Evolutionary conservation across 1,284 basidiomycete species (phyloP).

Genomic region (Trichosporon coremiiforme): DNA sequence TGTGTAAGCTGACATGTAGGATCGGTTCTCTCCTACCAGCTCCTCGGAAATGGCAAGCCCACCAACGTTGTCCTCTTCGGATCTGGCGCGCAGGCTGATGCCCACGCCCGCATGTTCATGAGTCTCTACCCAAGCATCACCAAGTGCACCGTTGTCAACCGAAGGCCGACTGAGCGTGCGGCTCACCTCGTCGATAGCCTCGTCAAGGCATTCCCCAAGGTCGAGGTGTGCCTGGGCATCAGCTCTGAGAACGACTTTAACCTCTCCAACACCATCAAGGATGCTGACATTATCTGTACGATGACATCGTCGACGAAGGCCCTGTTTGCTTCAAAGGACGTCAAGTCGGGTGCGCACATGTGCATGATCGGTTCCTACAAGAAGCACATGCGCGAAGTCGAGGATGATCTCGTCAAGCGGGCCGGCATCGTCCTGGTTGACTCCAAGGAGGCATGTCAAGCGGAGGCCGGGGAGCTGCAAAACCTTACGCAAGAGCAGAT

Average conservation of each 20-base stretch:
- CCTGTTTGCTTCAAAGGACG: slow-evolving; percentile 64
- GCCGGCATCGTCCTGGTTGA: slow-evolving; percentile 68
- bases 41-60: slow-evolving; percentile 60
- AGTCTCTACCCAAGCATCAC: slow-evolving; percentile 63
- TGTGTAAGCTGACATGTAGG: background rate
- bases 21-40: slow-evolving; percentile 69
- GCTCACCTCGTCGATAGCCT: slow-evolving; percentile 58
- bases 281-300: slow-evolving; percentile 59
- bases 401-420: slow-evolving; percentile 63
- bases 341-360: slow-evolving; percentile 65
- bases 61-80: slow-evolving; percentile 68
- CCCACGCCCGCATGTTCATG: slow-evolving; percentile 69
- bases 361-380: slow-evolving; percentile 75
- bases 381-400: slow-evolving; percentile 75
- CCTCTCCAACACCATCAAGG: slow-evolving; percentile 37
- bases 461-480: slow-evolving; percentile 76
- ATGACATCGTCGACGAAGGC: slow-evolving; percentile 73
- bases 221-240: slow-evolving; percentile 41
- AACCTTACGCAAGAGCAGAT: slow-evolving; percentile 22
- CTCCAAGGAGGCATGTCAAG: slow-evolving; percentile 67
- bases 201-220: slow-evolving; percentile 56
- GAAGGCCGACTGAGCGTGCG: slow-evolving; percentile 63
- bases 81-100: slow-evolving; percentile 66
- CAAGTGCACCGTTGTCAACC: slow-evolving; percentile 67
- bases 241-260: slow-evolving; percentile 31